These are phyloP conservation scores for Rhizopogon salebrosus DNA, from an alignment of 768 basidiomycete species.

Conservation along the genomic window DNA sequence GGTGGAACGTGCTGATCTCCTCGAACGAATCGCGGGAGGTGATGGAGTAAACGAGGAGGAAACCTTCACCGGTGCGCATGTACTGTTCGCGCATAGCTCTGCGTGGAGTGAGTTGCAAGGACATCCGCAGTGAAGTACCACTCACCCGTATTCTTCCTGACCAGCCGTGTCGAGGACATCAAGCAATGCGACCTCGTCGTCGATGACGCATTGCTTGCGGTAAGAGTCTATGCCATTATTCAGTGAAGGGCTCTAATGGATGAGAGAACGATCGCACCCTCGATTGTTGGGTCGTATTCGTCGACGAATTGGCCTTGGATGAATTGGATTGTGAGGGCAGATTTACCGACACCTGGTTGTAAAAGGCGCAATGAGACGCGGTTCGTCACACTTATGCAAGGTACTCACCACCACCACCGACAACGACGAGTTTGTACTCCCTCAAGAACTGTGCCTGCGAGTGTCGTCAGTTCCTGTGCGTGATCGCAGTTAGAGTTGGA, in stretches of 20 bases:
- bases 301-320: slow-evolving; percentile 94
- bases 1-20: slow-evolving; percentile 93
- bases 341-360: slow-evolving; percentile 56
- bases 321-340: slow-evolving; percentile 95
- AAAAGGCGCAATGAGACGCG: background rate
- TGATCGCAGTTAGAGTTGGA: background rate
- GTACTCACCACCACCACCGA: slow-evolving; percentile 88
- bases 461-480: slow-evolving; percentile 1
- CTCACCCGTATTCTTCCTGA: slow-evolving; percentile 96
- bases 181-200: slow-evolving; percentile 96
- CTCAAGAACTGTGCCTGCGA: slow-evolving; percentile 80
- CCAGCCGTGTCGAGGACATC: slow-evolving; percentile 98
- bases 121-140: slow-evolving; percentile 13
- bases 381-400: slow-evolving; percentile 11
- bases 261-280: slow-evolving; percentile 41
- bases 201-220: slow-evolving; percentile 94
- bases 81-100: slow-evolving; percentile 99
- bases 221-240: slow-evolving; percentile 73
- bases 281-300: slow-evolving; percentile 94
- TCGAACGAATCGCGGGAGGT: slow-evolving; percentile 98
- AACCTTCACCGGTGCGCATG: slow-evolving; percentile 98
- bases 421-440: slow-evolving; percentile 98
- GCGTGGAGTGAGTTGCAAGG: slow-evolving; percentile 7
- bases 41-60: slow-evolving; percentile 96
- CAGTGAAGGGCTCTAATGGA: background rate